Evolutionary conservation across 2,329 filamentous ascomycete genomes (phyloP).

Genomic region (Alternaria tenuissima): DNA sequence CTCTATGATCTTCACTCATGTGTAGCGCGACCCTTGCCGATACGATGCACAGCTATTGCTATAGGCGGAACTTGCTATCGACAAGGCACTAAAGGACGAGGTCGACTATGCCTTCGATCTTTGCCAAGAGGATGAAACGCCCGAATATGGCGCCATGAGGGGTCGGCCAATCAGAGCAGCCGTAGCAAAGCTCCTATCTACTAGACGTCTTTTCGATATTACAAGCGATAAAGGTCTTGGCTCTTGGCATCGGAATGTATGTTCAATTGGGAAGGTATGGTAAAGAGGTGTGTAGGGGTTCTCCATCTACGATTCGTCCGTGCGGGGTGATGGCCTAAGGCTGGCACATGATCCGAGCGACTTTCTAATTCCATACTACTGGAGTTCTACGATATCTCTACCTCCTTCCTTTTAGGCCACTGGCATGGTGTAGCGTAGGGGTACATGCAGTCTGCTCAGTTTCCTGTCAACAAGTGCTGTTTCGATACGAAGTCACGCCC

Average conservation of each 20-base stretch:
- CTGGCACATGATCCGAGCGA: conserved; percentile 12
- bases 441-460: conserved; percentile 14
- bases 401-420: conserved; percentile 34
- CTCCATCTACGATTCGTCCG: conserved; percentile 20
- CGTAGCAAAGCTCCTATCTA: conserved; percentile 15
- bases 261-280: conserved; percentile 32
- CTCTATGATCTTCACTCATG: not conserved
- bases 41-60: not conserved
- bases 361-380: conserved; percentile 15
- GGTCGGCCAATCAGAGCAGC: conserved; percentile 14
- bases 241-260: conserved; percentile 22
- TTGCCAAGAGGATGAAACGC: not conserved
- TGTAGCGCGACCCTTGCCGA: not conserved
- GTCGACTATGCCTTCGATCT: not conserved
- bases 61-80: not conserved
- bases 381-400: conserved; percentile 17
- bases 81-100: not conserved
- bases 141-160: not conserved
- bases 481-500: conserved; percentile 18
- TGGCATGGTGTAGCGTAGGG: conserved; percentile 15
- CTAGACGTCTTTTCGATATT: conserved; percentile 13
- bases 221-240: conserved; percentile 14
- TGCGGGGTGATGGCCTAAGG: conserved; percentile 16
- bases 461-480: conserved; percentile 14
- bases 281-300: conserved; percentile 25